A percentile compares a stretch with the other conserved stretches of the same genome.
phyloP scores from a whole-genome alignment of 2,329 filamentous ascomycete genomes.

The Ophiostoma quercus region DNA sequence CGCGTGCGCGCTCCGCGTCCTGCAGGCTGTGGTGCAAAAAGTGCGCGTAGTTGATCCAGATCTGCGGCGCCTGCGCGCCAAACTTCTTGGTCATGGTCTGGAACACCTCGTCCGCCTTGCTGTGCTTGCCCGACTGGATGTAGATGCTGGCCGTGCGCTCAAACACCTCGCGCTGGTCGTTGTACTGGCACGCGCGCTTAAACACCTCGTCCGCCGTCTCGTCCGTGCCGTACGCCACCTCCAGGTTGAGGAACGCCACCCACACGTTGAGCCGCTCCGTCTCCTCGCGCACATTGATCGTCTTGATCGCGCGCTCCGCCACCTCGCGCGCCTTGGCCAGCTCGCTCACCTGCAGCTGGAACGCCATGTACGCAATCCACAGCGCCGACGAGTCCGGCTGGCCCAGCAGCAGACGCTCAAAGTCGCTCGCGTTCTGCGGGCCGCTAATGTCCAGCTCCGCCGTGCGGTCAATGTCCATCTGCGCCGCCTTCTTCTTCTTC shows the following conservation, averaged over 20 bases:
- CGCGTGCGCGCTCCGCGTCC: slow-evolving; percentile 67
- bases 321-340: slow-evolving; percentile 81
- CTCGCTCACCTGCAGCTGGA: slow-evolving; percentile 89
- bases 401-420: slow-evolving; percentile 84
- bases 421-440: slow-evolving; percentile 85
- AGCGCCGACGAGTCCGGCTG: slow-evolving; percentile 89
- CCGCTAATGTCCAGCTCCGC: slow-evolving; percentile 86
- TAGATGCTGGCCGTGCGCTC: slow-evolving; percentile 90
- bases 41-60: slow-evolving; percentile 93
- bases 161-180: slow-evolving; percentile 84
- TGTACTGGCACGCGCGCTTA: slow-evolving; percentile 88
- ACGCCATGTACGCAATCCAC: slow-evolving; percentile 99
- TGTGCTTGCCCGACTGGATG: slow-evolving; percentile 80
- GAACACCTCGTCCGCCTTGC: slow-evolving; percentile 86
- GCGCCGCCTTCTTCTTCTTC: slow-evolving; percentile 69
- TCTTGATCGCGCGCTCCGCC: slow-evolving; percentile 82
- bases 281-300: slow-evolving; percentile 86
- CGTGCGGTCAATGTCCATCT: slow-evolving; percentile 80
- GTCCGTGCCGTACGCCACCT: slow-evolving; percentile 82
- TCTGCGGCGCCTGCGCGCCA: slow-evolving; percentile 68
- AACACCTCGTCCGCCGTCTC: slow-evolving; percentile 80
- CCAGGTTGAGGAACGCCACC: slow-evolving; percentile 90
- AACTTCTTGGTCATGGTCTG: slow-evolving; percentile 84
- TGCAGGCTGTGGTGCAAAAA: slow-evolving; percentile 75
- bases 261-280: slow-evolving; percentile 92